Percentiles rank a stretch among this genome's conserved stretches.
Evolutionary conservation across 2,329 filamentous ascomycete species (phyloP).

Genomic region (Aspergillus sp.): DNA sequence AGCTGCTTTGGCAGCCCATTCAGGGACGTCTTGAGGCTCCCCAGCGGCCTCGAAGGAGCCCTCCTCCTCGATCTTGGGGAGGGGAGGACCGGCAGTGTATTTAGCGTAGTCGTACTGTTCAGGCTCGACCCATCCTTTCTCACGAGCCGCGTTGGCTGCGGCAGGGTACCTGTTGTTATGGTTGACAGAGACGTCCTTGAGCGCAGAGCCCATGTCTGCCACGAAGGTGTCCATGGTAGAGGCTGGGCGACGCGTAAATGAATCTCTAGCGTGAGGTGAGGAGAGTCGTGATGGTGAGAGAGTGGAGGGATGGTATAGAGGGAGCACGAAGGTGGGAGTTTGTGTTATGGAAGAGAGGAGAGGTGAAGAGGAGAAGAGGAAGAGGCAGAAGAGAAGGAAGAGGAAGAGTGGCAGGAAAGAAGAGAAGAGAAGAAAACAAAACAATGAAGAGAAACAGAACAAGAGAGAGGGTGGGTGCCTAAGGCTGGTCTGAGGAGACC

Average conservation of each 20-base stretch:
- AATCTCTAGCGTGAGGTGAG: not conserved
- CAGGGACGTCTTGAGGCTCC: conserved; percentile 22
- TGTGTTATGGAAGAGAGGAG: not conserved
- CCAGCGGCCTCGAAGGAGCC: conserved; percentile 15
- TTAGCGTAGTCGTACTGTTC: conserved; percentile 37
- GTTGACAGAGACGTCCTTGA: conserved; percentile 16
- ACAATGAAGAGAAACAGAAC: conserved; percentile 2
- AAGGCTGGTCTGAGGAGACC: not conserved
- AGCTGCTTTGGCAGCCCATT: conserved; percentile 56
- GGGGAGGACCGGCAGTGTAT: conserved; percentile 20
- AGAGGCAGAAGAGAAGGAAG: not conserved
- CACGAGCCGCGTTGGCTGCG: conserved; percentile 29
- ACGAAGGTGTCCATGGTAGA: conserved; percentile 19
- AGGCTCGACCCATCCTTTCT: conserved; percentile 39
- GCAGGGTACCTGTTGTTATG: conserved; percentile 23
- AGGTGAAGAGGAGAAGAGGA: conserved; percentile 1
- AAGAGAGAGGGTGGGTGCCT: not conserved
- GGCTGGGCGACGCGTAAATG: too few relatives aligned
- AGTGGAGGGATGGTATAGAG: not conserved
- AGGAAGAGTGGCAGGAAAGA: not conserved
- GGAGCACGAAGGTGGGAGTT: not conserved
- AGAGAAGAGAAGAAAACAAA: conserved; percentile 2
- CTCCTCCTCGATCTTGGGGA: conserved; percentile 5
- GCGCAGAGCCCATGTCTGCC: conserved; percentile 19
- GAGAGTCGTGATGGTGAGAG: not conserved